Evolutionary conservation across 2,329 filamentous ascomycete genomes (phyloP).

Genomic region (Aureobasidium sp.): DNA sequence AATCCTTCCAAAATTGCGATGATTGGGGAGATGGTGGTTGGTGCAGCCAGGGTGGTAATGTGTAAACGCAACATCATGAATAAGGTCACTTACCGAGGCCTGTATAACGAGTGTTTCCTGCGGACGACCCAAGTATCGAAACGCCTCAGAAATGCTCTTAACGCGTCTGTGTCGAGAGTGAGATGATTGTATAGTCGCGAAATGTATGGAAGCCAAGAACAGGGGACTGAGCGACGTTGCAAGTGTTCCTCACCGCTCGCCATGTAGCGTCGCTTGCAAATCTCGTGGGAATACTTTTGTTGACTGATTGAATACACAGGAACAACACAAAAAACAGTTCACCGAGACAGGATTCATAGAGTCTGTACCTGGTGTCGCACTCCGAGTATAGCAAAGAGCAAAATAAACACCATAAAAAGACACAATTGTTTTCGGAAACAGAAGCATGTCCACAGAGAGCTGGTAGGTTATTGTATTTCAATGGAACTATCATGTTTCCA

Average conservation of each 20-base stretch:
- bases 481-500: too few relatives aligned
- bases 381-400: too few relatives aligned
- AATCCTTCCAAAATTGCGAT: not conserved
- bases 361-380: too few relatives aligned
- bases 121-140: not conserved
- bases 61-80: not conserved
- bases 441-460: too few relatives aligned
- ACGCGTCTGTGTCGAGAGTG: not conserved
- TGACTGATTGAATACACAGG: not conserved
- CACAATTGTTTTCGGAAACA: too few relatives aligned
- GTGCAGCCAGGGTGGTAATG: not conserved
- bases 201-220: not conserved
- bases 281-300: not conserved
- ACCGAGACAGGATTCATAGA: too few relatives aligned
- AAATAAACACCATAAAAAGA: too few relatives aligned
- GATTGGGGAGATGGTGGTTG: not conserved
- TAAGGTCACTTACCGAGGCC: not conserved
- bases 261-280: not conserved
- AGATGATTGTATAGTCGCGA: not conserved
- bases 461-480: too few relatives aligned
- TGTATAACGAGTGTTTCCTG: not conserved
- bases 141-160: not conserved
- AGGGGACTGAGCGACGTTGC: not conserved
- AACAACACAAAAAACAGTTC: not conserved
- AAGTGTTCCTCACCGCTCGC: constrained; percentile 4